Percentiles rank a stretch among this genome's conserved stretches.
These are phyloP conservation scores for Immersiella caudata DNA, from an alignment of 495 filamentous ascomycete species.

Conservation along the genomic window DNA sequence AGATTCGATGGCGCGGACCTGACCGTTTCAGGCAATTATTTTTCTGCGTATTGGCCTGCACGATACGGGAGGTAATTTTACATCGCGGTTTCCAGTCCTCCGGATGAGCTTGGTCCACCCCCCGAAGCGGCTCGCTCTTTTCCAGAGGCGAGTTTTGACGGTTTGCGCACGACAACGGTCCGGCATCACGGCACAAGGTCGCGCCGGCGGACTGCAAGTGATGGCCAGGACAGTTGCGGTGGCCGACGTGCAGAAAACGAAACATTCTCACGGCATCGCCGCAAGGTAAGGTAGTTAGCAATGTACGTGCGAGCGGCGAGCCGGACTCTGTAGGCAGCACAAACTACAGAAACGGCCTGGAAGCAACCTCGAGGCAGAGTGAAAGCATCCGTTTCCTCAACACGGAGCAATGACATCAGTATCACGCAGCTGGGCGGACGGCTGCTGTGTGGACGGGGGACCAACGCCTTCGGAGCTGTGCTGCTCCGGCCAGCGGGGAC, in stretches of 20 bases:
- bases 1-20: neutral
- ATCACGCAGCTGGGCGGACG: no score
- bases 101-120: neutral
- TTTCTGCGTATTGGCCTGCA: neutral
- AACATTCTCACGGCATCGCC: conserved; percentile 5
- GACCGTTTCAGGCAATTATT: conserved; percentile 8
- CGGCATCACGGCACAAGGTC: no score
- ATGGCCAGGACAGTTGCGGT: neutral
- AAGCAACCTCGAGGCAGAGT: neutral
- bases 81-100: neutral
- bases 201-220: neutral
- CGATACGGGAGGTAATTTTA: neutral
- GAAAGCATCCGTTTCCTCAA: neutral
- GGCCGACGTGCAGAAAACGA: conserved; percentile 5
- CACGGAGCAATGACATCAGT: conserved; percentile 16
- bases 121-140: neutral
- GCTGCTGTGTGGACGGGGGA: neutral
- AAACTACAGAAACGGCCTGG: neutral
- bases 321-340: neutral
- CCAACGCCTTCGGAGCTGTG: conserved; percentile 2
- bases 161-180: neutral
- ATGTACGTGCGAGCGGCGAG: neutral
- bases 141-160: neutral
- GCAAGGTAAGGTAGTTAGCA: neutral
- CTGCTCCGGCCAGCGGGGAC: conserved; percentile 12